Evolutionary conservation across 495 filamentous ascomycete genomes (phyloP).

Genomic region (Talaromyces trachyspermus): DNA sequence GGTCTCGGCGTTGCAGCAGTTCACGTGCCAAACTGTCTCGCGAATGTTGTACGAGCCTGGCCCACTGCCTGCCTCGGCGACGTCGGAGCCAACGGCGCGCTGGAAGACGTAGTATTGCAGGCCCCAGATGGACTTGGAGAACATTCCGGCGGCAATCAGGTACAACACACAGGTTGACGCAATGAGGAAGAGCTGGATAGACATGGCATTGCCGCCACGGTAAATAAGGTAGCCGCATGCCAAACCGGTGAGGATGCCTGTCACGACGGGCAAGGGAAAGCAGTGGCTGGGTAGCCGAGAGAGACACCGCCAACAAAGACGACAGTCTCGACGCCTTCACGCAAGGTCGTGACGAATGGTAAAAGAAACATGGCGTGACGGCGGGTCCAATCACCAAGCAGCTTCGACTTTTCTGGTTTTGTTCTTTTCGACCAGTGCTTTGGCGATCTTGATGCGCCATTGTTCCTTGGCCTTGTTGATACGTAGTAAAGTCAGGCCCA

Average conservation of each 20-base stretch:
- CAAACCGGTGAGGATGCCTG: conserved; percentile 56
- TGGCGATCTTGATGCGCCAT: conserved; percentile 73
- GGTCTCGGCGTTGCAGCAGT: conserved; percentile 74
- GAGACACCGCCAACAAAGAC: conserved; percentile 78
- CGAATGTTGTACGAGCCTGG: conserved; percentile 84
- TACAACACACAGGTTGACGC: conserved; percentile 78
- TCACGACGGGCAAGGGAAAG: conserved; percentile 70
- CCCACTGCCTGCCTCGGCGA: conserved; percentile 64
- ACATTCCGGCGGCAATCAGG: conserved; percentile 76
- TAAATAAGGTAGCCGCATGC: conserved; percentile 67
- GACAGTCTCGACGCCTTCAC: conserved; percentile 76
- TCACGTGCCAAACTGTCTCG: conserved; percentile 85
- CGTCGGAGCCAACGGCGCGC: conserved; percentile 52
- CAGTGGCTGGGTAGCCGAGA: conserved; percentile 60
- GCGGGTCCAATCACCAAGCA: conserved; percentile 8
- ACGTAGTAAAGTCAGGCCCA: conserved; percentile 73
- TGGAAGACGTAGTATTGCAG: conserved; percentile 38
- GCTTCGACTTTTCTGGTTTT: conserved; percentile 12
- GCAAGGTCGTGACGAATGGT: conserved; percentile 75
- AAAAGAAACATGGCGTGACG: conserved; percentile 71
- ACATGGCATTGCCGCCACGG: conserved; percentile 53
- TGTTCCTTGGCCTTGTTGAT: conserved; percentile 80
- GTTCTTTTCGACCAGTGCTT: conserved; percentile 50
- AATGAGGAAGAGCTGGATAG: conserved; percentile 72
- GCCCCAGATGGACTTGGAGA: conserved; percentile 69